These are phyloP conservation scores for Cryphonectria japonica DNA, from an alignment of 2,329 filamentous ascomycete species.

Conservation along the genomic window DNA sequence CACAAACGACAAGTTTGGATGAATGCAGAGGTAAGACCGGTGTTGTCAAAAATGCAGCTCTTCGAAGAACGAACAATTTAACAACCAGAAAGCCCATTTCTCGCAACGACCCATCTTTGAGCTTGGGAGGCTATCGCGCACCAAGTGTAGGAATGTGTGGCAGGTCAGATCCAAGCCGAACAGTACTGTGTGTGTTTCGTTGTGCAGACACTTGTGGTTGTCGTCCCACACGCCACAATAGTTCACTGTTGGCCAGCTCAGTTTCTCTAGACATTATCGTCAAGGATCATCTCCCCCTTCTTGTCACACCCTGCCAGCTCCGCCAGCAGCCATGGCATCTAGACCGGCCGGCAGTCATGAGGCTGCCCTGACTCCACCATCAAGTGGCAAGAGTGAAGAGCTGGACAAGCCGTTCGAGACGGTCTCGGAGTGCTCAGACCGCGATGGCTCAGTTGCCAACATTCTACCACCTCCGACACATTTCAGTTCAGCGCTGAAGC, in stretches of 20 bases:
- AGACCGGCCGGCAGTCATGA: neutral
- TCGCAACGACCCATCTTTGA: neutral
- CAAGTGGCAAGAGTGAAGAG: neutral
- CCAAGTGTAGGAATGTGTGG: neutral
- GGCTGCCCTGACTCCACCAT: neutral
- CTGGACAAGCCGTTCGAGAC: constrained; percentile 7
- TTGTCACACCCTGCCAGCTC: neutral
- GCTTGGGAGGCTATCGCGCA: neutral
- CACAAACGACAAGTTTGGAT: neutral
- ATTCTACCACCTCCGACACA: constrained; percentile 19
- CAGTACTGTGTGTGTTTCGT: constrained; percentile 2
- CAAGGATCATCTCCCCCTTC: neutral
- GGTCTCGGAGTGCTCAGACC: neutral
- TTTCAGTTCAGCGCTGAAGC: neutral
- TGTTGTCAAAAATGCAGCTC: neutral
- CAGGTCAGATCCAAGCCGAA: no score
- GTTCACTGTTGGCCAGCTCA: neutral
- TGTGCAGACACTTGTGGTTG: neutral
- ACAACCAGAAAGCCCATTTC: neutral
- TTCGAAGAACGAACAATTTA: neutral
- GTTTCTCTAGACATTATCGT: neutral
- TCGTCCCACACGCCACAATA: neutral
- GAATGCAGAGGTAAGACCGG: neutral
- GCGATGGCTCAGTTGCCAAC: neutral
- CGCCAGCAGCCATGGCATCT: neutral